Percentiles rank a stretch among this genome's conserved stretches.
Evolutionary conservation across 106 monocot genomes (phyloP).

Genomic region (Posidonia australis): DNA sequence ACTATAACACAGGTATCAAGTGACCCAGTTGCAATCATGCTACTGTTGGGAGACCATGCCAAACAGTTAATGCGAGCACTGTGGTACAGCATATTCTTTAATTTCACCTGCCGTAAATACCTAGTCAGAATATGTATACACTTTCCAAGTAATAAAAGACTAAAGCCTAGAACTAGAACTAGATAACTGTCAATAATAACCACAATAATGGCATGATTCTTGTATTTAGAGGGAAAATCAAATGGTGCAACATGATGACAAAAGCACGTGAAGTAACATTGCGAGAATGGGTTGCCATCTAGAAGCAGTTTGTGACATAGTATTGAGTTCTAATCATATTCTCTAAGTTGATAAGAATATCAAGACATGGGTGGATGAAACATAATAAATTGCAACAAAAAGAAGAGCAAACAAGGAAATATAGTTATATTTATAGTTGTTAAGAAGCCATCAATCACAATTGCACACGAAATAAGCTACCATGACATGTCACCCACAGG

Average conservation of each 20-base stretch:
- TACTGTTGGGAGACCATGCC: constrained; percentile 85
- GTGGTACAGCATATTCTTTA: constrained; percentile 98
- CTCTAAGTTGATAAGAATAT: neutral
- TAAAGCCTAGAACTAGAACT: neutral
- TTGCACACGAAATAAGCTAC: too few relatives aligned
- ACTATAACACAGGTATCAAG: constrained; percentile 81
- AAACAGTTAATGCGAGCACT: constrained; percentile 89
- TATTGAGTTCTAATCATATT: neutral
- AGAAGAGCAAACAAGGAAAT: too few relatives aligned
- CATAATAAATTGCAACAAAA: too few relatives aligned
- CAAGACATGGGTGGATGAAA: too few relatives aligned
- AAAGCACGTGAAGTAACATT: neutral
- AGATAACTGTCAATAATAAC: neutral
- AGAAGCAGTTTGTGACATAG: neutral
- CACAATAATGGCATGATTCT: neutral
- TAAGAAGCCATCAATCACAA: too few relatives aligned
- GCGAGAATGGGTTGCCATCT: too few relatives aligned
- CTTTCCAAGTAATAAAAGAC: neutral
- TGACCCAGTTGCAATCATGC: constrained; percentile 80
- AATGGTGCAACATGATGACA: neutral
- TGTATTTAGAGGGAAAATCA: constrained; percentile 1
- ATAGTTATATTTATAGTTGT: too few relatives aligned
- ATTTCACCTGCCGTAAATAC: constrained; percentile 42
- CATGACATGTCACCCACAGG: too few relatives aligned
- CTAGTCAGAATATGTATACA: neutral